A percentile compares a stretch with the other conserved stretches of the same genome.
Conservation (phyloP, 73 alveolate species). For the Blepharisma japonicum region DNA sequence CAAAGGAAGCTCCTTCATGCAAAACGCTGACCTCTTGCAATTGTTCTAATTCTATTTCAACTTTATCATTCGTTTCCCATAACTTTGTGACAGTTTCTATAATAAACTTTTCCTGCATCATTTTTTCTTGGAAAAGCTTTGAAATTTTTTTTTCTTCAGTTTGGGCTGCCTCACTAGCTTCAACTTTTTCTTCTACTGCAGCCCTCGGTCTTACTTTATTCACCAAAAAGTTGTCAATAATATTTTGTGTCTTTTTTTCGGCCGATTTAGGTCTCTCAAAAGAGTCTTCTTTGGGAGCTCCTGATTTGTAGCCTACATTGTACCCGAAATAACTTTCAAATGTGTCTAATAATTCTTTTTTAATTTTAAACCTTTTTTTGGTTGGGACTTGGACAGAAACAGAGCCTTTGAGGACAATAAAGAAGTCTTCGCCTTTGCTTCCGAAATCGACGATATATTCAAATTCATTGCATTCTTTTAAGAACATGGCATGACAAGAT, state of each 20-base stretch:
- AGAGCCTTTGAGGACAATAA: neutral
- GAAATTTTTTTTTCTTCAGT: neutral
- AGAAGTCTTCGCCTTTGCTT: neutral
- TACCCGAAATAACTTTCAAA: too few relatives aligned
- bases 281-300: too few relatives aligned
- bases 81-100: neutral
- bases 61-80: neutral
- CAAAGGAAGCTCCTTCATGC: conserved; percentile 48
- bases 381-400: conserved; percentile 2
- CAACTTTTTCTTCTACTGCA: neutral
- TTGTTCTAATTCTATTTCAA: neutral
- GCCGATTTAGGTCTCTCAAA: too few relatives aligned
- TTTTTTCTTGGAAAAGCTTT: neutral
- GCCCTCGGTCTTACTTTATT: neutral
- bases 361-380: neutral
- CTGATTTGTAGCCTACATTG: too few relatives aligned
- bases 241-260: too few relatives aligned
- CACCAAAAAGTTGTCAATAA: neutral
- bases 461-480: neutral
- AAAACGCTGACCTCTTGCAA: conserved; percentile 19
- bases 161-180: neutral
- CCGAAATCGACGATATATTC: conserved; percentile 14
- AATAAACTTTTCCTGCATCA: neutral
- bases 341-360: neutral
- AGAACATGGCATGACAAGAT: neutral